Evolutionary conservation across 495 filamentous ascomycete species (phyloP), one percentile per base, ranked within the genome.

Genomic region (Lasiosphaeria miniovina): DNA sequence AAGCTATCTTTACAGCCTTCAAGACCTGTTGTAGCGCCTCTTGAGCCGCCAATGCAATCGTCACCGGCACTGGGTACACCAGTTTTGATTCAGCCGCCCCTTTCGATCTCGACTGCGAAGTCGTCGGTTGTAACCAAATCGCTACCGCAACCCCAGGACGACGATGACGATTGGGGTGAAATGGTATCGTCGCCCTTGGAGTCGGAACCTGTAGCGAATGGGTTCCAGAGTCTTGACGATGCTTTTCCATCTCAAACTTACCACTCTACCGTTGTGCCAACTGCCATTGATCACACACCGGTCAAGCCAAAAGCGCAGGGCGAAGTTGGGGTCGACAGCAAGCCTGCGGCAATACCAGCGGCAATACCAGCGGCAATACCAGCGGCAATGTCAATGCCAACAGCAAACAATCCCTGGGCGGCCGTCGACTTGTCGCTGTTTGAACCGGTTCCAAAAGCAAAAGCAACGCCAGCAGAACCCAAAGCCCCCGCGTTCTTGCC

Each of bases 111-210:
- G 43, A n/a, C 43, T 46, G 8, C 12, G 11, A 11, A n/a, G 4
- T 9, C 12, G 12, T 4, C 43, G 3, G 38, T 41, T 8, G 38
- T 14, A n/a, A 46, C 12, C 12, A 46, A 46, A 24, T 2, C 24
- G 24, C 43, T n/a, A 46, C 43, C 43, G 43, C 43, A 11, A 46
- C 8, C 43, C 12, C 43, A 11, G 11, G 74, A 75, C 14, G 71
- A 74, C n/a, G 74, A 80, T 12, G 80, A 76, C 58, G 79, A 80
- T 31, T 83, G 81, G 81, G 81, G 81, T 12, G 81, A 83, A 57
- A 81, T 83, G 80, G 72, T 83, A 1, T 74, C 75, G 8, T 82
- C 81, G 2, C 79, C 81, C 34, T 59, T 59, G 5, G 60, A 62
- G 4, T 52, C 65, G 6, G 55, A 68, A 34, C 55, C 67, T 0